These are phyloP conservation scores for Elsinoe necatrix DNA, from an alignment of 2,329 filamentous ascomycete genomes.

Conservation along the genomic window DNA sequence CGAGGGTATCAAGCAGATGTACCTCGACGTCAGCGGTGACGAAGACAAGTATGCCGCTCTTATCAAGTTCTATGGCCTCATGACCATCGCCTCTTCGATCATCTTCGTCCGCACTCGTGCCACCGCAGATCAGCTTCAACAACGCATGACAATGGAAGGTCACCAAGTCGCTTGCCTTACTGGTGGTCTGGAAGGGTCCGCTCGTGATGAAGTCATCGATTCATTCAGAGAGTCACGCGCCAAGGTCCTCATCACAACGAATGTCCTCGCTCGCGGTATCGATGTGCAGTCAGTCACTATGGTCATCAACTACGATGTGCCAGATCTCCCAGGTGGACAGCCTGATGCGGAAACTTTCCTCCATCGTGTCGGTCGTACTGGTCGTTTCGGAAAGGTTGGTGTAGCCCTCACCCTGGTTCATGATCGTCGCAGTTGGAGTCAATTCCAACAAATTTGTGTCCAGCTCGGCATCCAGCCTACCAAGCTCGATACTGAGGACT, in stretches of 20 bases:
- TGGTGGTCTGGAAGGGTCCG: conserved; percentile 72
- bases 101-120: conserved; percentile 75
- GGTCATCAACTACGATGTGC: conserved; percentile 86
- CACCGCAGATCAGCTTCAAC: conserved; percentile 76
- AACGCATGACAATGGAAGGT: conserved; percentile 76
- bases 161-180: conserved; percentile 88
- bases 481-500: conserved; percentile 74
- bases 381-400: conserved; percentile 91
- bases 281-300: conserved; percentile 88
- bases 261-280: conserved; percentile 91
- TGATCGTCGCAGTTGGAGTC: conserved; percentile 70
- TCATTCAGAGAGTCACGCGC: conserved; percentile 77
- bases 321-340: conserved; percentile 50
- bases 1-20: conserved; percentile 95
- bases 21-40: conserved; percentile 81
- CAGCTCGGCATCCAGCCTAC: conserved; percentile 76
- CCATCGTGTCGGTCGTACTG: conserved; percentile 93
- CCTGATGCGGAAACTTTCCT: conserved; percentile 94
- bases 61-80: conserved; percentile 86
- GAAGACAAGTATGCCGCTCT: conserved; percentile 79
- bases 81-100: conserved; percentile 95
- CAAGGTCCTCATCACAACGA: conserved; percentile 96
- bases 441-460: conserved; percentile 68
- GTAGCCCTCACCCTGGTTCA: conserved; percentile 94
- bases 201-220: conserved; percentile 77